These are phyloP conservation scores for Pouteria campechiana DNA, from an alignment of 179 eudicot genomes.

Conservation along the genomic window DNA sequence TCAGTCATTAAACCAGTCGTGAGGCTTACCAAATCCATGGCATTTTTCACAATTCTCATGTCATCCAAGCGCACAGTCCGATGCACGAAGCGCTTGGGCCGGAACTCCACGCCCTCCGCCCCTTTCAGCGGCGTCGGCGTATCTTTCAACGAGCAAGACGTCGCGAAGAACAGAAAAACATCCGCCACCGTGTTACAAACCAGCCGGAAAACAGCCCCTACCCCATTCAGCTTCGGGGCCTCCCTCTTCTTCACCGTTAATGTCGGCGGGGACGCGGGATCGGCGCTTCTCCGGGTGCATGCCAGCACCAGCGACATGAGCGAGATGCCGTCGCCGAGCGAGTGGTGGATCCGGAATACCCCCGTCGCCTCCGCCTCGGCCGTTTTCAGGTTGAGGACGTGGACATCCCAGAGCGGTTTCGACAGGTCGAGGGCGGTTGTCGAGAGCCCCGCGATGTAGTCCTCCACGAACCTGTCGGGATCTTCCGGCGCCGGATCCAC, in stretches of 20 bases:
- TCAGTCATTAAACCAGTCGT: too few species aligned
- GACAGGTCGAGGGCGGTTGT: conserved; percentile 26
- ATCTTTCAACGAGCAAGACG: conserved; percentile 37
- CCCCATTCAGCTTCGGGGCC: neutral
- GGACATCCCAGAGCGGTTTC: conserved; percentile 71
- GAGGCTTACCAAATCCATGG: conserved; percentile 52
- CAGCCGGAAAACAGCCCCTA: conserved; percentile 15
- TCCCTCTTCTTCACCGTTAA: conserved; percentile 3
- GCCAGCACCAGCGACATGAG: conserved; percentile 60
- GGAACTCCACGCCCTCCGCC: conserved; percentile 10
- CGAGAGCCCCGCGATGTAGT: conserved; percentile 39
- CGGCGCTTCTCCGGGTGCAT: conserved; percentile 33
- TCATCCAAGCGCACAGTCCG: conserved; percentile 40
- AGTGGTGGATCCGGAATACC: conserved; percentile 57
- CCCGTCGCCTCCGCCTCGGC: conserved; percentile 29
- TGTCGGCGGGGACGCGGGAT: conserved; percentile 21
- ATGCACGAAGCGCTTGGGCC: conserved; percentile 34
- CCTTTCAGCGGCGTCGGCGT: conserved; percentile 41
- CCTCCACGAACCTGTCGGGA: conserved; percentile 46
- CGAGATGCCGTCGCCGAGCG: conserved; percentile 71
- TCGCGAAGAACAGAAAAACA: conserved; percentile 23
- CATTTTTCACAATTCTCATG: conserved; percentile 48
- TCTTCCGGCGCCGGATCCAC: conserved; percentile 25
- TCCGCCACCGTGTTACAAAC: conserved; percentile 38
- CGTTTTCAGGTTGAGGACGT: conserved; percentile 50